Evolutionary conservation across 257 asterid species (phyloP), one percentile per base, ranked within the genome.

Genomic region (Asclepias syriaca): DNA sequence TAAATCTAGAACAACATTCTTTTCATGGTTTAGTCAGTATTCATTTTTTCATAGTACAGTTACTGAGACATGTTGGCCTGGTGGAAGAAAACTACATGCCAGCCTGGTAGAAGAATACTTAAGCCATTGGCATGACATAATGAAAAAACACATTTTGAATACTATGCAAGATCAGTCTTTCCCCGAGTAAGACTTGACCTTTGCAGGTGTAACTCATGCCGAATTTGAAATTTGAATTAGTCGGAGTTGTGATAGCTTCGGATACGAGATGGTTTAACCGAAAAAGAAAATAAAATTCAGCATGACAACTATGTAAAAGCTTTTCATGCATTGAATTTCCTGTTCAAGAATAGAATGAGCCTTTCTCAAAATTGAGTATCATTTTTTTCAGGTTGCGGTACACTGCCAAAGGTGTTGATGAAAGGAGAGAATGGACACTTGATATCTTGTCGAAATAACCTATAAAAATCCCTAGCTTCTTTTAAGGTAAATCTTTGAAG

Each of bases 401-500:
- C 3, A 34, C 68, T 13, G 15, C 49, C 68, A 37, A 37, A 29
- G 27, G 18, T 34, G 6, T 37, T 8, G 68, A 39, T 63, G 19
- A 24, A 63, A 37, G 68, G 50, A 63, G 15, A 63, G 68, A 63
- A 63, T 63, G 68, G 68, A 18, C 18, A 37, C 9, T 37, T 18
- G 49, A 63, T 37, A 6, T 7, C 8, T 63, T 63, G 24, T 37
- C 68, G 1, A 63, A 63, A 39, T 63, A 37, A 63, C 50, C 18
- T 21, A 27, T 61, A 5, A 15, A 3, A 15, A 3, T 4, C 10
- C 66, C 43, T 29, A 15, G 15, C 66, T 22, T 12, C 61, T 34
- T 34, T 34, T 34, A 0, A 24, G 65, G 40, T 24, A 29, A 29
- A 60, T 14, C 6, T 59, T 60, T n/a, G 29, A 12, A 58, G 24